phyloP scores from a whole-genome alignment of 495 filamentous ascomycete species.

The Friedmanniomyces endolithicus region DNA sequence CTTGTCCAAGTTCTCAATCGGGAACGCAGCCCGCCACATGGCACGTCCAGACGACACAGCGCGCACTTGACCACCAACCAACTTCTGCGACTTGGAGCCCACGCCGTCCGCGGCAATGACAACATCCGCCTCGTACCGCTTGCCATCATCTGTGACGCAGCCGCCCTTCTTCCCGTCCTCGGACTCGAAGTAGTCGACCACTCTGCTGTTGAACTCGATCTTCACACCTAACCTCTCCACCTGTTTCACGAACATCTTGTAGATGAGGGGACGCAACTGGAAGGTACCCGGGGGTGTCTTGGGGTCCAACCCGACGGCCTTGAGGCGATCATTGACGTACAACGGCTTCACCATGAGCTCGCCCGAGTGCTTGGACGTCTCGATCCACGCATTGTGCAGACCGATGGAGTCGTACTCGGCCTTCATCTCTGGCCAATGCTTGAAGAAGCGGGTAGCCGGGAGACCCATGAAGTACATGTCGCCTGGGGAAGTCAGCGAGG shows the following conservation, averaged over 20 bases:
- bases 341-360: conserved; percentile 18
- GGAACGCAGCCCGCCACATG: conserved; percentile 42
- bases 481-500: neutral
- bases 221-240: conserved; percentile 37
- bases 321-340: conserved; percentile 17
- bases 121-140: conserved; percentile 40
- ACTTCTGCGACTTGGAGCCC: conserved; percentile 37
- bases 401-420: conserved; percentile 14
- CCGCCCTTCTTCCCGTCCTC: conserved; percentile 31
- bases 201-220: conserved; percentile 41
- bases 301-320: conserved; percentile 18
- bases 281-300: conserved; percentile 27
- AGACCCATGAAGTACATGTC: conserved; percentile 21
- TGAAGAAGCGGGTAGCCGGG: conserved; percentile 12
- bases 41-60: conserved; percentile 38
- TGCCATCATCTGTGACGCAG: conserved; percentile 38
- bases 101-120: conserved; percentile 51
- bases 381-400: conserved; percentile 13
- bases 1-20: conserved; percentile 28
- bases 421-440: conserved; percentile 21
- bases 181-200: conserved; percentile 42
- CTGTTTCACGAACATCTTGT: conserved; percentile 45
- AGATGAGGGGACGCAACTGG: conserved; percentile 41
- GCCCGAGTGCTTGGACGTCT: conserved; percentile 17
- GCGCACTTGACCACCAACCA: conserved; percentile 39